These are phyloP conservation scores for Platanus orientalis DNA, from an alignment of 164 flowering plant genomes.

Conservation along the genomic window DNA sequence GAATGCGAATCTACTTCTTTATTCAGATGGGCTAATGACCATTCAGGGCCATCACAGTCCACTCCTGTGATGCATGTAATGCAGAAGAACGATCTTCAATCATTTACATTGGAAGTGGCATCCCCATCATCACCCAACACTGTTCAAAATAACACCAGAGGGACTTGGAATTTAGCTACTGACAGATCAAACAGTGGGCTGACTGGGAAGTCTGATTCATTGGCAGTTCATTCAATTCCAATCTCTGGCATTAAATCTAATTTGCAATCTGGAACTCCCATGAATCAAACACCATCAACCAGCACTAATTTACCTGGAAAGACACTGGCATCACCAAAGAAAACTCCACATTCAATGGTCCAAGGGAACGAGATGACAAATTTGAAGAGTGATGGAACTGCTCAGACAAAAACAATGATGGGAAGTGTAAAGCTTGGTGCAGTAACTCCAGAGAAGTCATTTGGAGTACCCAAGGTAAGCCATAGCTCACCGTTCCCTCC, in stretches of 20 bases:
- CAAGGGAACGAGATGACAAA: constrained; percentile 14
- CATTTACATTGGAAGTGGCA: constrained; percentile 11
- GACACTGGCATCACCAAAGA: constrained; percentile 13
- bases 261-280: constrained; percentile 19
- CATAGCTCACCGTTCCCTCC: constrained; percentile 11
- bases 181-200: constrained; percentile 20
- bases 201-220: constrained; percentile 15
- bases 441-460: constrained; percentile 9
- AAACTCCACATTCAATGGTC: constrained; percentile 7
- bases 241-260: constrained; percentile 16
- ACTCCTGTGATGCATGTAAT: constrained; percentile 21
- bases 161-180: constrained; percentile 10
- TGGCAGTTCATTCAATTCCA: constrained; percentile 10
- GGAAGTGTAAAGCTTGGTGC: constrained; percentile 25
- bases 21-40: constrained; percentile 31
- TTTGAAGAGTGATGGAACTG: constrained; percentile 13
- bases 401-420: constrained; percentile 15
- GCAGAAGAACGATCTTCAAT: constrained; percentile 7
- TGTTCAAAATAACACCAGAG: constrained; percentile 16
- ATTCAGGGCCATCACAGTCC: constrained; percentile 20
- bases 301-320: constrained; percentile 14
- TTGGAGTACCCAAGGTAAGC: constrained; percentile 15
- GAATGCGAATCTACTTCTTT: constrained; percentile 23
- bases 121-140: constrained; percentile 13
- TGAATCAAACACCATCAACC: constrained; percentile 14